These are phyloP conservation scores for Fusarium euwallaceae DNA, from an alignment of 2,329 filamentous ascomycete genomes.

Conservation along the genomic window DNA sequence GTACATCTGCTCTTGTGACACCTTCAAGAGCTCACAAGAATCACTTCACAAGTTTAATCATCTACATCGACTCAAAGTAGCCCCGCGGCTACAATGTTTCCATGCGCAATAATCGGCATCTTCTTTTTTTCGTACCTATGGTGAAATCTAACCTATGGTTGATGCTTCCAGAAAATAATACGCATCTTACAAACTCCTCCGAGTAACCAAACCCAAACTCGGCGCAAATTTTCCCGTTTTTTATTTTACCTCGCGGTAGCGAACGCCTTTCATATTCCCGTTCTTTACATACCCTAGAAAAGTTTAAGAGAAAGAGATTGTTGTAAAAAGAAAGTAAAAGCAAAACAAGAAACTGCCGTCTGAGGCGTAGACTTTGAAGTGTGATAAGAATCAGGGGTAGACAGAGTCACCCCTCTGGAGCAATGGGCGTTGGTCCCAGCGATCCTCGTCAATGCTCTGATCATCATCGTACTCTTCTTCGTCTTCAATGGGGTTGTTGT, in stretches of 20 bases:
- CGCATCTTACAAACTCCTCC: conserved; percentile 11
- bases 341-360: conserved; percentile 35
- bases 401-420: conserved; percentile 50
- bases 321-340: conserved; percentile 23
- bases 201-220: conserved; percentile 8
- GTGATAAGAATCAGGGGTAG: conserved; percentile 33
- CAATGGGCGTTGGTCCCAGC: conserved; percentile 58
- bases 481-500: conserved; percentile 33
- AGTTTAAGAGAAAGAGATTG: conserved; percentile 15
- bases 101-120: background rate
- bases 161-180: background rate
- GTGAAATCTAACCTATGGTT: background rate
- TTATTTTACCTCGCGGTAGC: conserved; percentile 20
- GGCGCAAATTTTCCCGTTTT: conserved; percentile 18
- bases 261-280: conserved; percentile 32
- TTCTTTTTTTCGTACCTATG: background rate
- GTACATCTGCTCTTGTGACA: background rate
- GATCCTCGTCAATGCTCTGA: conserved; percentile 44
- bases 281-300: conserved; percentile 27
- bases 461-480: conserved; percentile 47
- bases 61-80: background rate
- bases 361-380: conserved; percentile 6
- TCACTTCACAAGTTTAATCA: background rate
- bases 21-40: background rate
- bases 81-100: background rate